A percentile compares a stretch with the other conserved stretches of the same genome.
phyloP scores from a whole-genome alignment of 257 asterid species.

The Petunia axillaris region DNA sequence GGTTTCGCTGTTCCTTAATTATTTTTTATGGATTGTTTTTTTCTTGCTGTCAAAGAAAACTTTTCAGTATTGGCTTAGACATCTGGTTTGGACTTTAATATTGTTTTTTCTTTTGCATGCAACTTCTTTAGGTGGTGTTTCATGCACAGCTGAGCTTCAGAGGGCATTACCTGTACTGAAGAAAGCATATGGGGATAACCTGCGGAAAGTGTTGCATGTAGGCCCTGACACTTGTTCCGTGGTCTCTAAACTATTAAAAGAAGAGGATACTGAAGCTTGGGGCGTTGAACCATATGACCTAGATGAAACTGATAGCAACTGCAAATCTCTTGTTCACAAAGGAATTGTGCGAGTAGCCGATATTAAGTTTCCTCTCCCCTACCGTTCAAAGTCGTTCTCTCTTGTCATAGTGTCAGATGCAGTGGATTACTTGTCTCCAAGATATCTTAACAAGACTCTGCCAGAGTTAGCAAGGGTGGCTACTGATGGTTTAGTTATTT shows the following conservation, averaged over 20 bases:
- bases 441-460: conserved; percentile 72
- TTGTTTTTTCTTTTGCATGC: conserved; percentile 5
- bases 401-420: conserved; percentile 86
- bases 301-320: conserved; percentile 72
- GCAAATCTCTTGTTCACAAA: conserved; percentile 76
- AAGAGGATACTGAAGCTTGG: conserved; percentile 93
- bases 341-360: conserved; percentile 90
- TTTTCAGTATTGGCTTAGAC: not conserved
- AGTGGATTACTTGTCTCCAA: conserved; percentile 83
- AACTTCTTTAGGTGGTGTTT: conserved; percentile 62
- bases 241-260: conserved; percentile 64
- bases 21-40: not conserved
- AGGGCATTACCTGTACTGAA: conserved; percentile 66
- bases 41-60: not conserved
- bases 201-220: conserved; percentile 76
- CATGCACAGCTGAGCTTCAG: conserved; percentile 68
- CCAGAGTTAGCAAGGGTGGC: conserved; percentile 80
- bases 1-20: not conserved
- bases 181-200: conserved; percentile 80
- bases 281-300: conserved; percentile 87
- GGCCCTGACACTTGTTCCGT: conserved; percentile 94
- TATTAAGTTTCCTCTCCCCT: conserved; percentile 87
- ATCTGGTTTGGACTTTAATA: not conserved
- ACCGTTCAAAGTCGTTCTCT: conserved; percentile 81
- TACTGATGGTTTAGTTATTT: conserved; percentile 68